Base-by-base conservation (phyloP, 2,329 filamentous ascomycete species). In the Diplocarpon rosae region DNA sequence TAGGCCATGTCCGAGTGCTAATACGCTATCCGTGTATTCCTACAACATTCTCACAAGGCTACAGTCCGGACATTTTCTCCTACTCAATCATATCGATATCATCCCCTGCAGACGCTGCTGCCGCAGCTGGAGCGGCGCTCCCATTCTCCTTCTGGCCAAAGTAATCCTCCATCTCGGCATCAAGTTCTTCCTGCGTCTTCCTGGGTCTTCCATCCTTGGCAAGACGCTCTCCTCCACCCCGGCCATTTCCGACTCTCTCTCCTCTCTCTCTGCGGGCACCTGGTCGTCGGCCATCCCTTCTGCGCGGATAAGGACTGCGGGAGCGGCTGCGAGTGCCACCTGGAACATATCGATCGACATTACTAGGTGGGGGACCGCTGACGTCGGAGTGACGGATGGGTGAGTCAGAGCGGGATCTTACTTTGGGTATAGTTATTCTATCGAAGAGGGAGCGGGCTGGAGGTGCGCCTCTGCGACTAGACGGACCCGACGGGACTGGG, bases 151-250 rank as follows among this genome's bases (percentile, higher is more conserved):
- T 66, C n/a, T 59, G 63, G 27, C 74, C 80, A 70, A 87, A 95
- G 64, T 95, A 95, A 60, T 95, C 86, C 27, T 82, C 87, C 89
- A 95, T 95, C 66, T 95, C 89, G n/a, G 85, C 86, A 62, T 95
- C 89, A 33, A 95, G 71, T 62, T 95, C 86, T 57, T 94, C 85
- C 54, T 88, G 83, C 0, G 89, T 95, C 74, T 94, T 95, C 65
- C 78, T 83, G 2, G 79, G 72, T 32, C 74, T 73, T 42, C 59
- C 57, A 47, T 76, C 72, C 14, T 68, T 70, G 37, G 68, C 68
- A 28, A 57, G 48, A 29, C 66, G 62, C 37, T 68, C 67, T 48
- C 64, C 33, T 11, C 41, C 41, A 27, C 39, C 39, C 36, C 46
- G 27, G 33, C 63, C 65, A 16, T 63, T 62, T 33, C 66, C 62